Percentiles rank a stretch among this genome's conserved stretches.
Evolutionary conservation across 2,329 filamentous ascomycete genomes (phyloP).

Genomic region (Ophiocordyceps polyrhachis-furcata): DNA sequence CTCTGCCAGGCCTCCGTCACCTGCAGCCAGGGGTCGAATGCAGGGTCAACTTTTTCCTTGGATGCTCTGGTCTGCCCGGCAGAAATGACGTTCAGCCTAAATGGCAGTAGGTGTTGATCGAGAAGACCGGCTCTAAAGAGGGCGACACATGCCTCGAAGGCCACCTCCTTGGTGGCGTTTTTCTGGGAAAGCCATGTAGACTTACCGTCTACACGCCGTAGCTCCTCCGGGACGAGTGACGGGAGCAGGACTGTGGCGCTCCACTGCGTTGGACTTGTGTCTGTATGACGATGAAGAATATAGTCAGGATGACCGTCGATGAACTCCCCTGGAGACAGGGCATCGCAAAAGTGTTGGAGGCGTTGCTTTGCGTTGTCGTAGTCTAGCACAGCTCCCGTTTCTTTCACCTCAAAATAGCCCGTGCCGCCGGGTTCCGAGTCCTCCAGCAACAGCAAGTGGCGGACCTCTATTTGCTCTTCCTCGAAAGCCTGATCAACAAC

Average conservation of each 20-base stretch:
- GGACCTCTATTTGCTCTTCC: constrained; percentile 36
- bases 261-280: constrained; percentile 13
- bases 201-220: constrained; percentile 9
- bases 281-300: constrained; percentile 24
- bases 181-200: constrained; percentile 49
- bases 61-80: constrained; percentile 19
- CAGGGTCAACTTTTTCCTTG: constrained; percentile 16
- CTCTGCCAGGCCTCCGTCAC: constrained; percentile 24
- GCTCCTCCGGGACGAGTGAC: constrained; percentile 37
- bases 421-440: constrained; percentile 12
- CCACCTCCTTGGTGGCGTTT: constrained; percentile 61
- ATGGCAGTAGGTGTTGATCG: constrained; percentile 60
- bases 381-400: constrained; percentile 45
- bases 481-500: constrained; percentile 56
- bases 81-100: constrained; percentile 21
- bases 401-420: constrained; percentile 16
- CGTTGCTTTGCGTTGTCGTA: constrained; percentile 58
- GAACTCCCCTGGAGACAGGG: constrained; percentile 37
- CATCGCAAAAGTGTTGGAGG: constrained; percentile 63
- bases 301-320: constrained; percentile 52
- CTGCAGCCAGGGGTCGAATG: constrained; percentile 27
- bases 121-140: constrained; percentile 55
- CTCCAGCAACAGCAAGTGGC: constrained; percentile 28
- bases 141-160: constrained; percentile 58
- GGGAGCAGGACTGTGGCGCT: constrained; percentile 53